Conservation (phyloP, 495 filamentous ascomycete species). For the Neurospora sp. region DNA sequence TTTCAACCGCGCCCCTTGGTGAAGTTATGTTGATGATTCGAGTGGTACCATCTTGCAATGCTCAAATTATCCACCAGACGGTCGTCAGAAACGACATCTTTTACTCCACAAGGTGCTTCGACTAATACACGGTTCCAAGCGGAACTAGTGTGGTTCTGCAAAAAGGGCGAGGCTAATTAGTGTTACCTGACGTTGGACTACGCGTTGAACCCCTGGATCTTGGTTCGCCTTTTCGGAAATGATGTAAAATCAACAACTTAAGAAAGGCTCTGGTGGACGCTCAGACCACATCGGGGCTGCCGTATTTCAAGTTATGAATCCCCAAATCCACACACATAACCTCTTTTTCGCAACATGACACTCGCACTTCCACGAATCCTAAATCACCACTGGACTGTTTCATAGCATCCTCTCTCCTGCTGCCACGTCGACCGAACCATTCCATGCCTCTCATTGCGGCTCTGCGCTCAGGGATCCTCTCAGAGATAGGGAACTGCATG, state of each 20-base stretch:
- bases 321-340: neutral
- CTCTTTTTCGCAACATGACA: neutral
- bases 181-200: neutral
- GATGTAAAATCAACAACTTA: neutral
- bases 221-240: neutral
- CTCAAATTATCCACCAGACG: neutral
- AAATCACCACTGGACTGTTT: neutral
- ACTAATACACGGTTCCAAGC: neutral
- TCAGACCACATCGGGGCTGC: neutral
- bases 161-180: neutral
- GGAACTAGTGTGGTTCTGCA: neutral
- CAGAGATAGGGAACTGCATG: neutral
- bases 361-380: neutral
- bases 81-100: neutral
- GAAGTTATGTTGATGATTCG: neutral
- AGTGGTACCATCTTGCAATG: neutral
- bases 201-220: neutral
- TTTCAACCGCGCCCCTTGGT: neutral
- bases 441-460: neutral
- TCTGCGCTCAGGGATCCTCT: neutral
- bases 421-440: neutral
- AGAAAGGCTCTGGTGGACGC: neutral
- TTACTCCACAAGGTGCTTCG: neutral
- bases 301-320: neutral
- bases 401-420: neutral